These are phyloP conservation scores for Crithidia expoeki DNA, from an alignment of 208 protist species.

Conservation along the genomic window DNA sequence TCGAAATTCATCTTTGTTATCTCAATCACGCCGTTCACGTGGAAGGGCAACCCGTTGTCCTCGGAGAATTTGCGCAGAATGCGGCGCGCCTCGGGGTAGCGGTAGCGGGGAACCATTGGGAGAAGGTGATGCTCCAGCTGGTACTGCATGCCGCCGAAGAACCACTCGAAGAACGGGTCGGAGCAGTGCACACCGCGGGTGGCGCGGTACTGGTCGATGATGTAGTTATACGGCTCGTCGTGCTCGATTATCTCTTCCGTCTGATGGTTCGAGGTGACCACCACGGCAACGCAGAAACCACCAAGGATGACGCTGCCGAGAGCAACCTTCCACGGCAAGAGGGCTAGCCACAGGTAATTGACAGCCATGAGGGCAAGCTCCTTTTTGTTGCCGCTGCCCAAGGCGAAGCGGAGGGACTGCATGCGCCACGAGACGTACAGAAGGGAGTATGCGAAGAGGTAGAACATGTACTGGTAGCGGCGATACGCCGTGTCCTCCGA, in stretches of 20 bases:
- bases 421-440: conserved; percentile 82
- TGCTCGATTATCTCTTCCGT: conserved; percentile 81
- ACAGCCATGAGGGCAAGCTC: conserved; percentile 62
- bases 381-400: conserved; percentile 61
- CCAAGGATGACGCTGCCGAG: conserved; percentile 72
- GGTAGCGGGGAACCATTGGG: conserved; percentile 69
- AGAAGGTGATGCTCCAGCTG: conserved; percentile 89
- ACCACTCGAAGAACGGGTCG: conserved; percentile 79
- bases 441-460: conserved; percentile 70
- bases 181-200: conserved; percentile 74
- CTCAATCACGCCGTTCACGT: conserved; percentile 61
- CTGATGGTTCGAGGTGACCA: conserved; percentile 83
- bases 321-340: conserved; percentile 67
- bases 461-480: conserved; percentile 76
- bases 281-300: conserved; percentile 73
- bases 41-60: conserved; percentile 73
- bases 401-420: conserved; percentile 68
- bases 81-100: conserved; percentile 62
- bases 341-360: conserved; percentile 75
- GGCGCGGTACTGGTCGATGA: conserved; percentile 77
- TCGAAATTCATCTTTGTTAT: conserved; percentile 79
- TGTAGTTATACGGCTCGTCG: conserved; percentile 77
- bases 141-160: conserved; percentile 88
- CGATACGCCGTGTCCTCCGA: conserved; percentile 59
- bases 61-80: conserved; percentile 78